phyloP scores from a whole-genome alignment of 2,329 filamentous ascomycete species.

The Chrysoporthe cubensis region DNA sequence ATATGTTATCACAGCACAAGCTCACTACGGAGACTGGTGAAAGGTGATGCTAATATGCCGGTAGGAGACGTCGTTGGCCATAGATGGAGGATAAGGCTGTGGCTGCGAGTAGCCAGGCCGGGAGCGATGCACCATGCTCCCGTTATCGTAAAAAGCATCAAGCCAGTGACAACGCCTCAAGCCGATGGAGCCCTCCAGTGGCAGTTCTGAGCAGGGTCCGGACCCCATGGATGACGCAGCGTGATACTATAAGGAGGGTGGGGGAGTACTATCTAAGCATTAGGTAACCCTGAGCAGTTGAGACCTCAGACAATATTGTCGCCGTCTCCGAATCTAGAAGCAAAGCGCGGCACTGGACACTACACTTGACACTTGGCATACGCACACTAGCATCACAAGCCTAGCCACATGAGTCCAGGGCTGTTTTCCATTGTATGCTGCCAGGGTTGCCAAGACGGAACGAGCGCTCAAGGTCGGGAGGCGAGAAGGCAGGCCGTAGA shows the following conservation, averaged over 20 bases:
- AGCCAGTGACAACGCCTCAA: neutral
- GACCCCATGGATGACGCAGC: neutral
- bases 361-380: neutral
- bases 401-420: neutral
- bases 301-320: neutral
- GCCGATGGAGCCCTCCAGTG: neutral
- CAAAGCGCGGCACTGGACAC: neutral
- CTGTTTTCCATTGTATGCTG: neutral
- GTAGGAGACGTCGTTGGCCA: neutral
- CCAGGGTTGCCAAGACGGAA: neutral
- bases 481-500: neutral
- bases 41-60: no score
- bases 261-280: neutral
- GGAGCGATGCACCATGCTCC: no score
- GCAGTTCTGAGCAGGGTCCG: neutral
- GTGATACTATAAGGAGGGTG: neutral
- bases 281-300: neutral
- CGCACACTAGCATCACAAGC: neutral
- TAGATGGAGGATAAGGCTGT: neutral
- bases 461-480: neutral
- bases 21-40: neutral
- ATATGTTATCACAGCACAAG: neutral
- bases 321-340: no score
- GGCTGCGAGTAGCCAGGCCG: neutral
- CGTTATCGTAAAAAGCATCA: neutral